These are phyloP conservation scores for Lyophyllum semitale DNA, from an alignment of 768 basidiomycete species.

Conservation along the genomic window DNA sequence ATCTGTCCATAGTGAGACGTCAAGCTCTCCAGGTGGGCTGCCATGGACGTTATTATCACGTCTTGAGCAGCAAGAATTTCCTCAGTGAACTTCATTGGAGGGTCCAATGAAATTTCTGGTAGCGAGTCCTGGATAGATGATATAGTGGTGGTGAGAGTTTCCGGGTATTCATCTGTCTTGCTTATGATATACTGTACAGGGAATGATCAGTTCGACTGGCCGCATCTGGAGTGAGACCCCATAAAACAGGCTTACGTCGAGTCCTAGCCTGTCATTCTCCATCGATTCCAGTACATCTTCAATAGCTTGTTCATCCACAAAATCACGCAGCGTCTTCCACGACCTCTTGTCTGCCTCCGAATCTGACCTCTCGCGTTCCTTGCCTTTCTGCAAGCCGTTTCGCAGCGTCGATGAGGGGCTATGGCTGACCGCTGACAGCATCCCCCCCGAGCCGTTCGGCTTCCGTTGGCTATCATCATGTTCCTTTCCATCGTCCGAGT, in stretches of 20 bases:
- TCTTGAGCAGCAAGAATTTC: conserved; percentile 58
- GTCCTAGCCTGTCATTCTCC: conserved; percentile 63
- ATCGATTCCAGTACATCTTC: conserved; percentile 76
- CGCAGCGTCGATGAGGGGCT: conserved; percentile 47
- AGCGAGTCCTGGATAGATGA: conserved; percentile 54
- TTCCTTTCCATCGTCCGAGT: conserved; percentile 44
- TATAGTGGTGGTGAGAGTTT: conserved; percentile 59
- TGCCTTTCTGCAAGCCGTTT: conserved; percentile 16
- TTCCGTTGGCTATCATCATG: conserved; percentile 18
- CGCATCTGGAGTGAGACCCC: not conserved
- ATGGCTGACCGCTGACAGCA: conserved; percentile 22
- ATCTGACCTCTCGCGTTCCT: conserved; percentile 21
- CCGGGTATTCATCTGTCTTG: conserved; percentile 68
- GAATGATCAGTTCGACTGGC: not conserved
- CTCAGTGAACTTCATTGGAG: conserved; percentile 37
- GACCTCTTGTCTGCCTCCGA: conserved; percentile 46
- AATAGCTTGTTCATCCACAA: conserved; percentile 81
- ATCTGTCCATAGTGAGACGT: conserved; percentile 79
- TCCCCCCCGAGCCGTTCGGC: conserved; percentile 11
- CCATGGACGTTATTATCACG: conserved; percentile 63
- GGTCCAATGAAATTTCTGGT: conserved; percentile 29
- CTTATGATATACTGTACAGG: conserved; percentile 56
- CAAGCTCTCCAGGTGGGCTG: conserved; percentile 68
- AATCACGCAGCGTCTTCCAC: conserved; percentile 86
- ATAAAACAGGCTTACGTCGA: conserved; percentile 57